Evolutionary conservation across 352 stramenopile species (phyloP), one percentile per base, ranked within the genome.

Genomic region (Globisporangium canariense): DNA sequence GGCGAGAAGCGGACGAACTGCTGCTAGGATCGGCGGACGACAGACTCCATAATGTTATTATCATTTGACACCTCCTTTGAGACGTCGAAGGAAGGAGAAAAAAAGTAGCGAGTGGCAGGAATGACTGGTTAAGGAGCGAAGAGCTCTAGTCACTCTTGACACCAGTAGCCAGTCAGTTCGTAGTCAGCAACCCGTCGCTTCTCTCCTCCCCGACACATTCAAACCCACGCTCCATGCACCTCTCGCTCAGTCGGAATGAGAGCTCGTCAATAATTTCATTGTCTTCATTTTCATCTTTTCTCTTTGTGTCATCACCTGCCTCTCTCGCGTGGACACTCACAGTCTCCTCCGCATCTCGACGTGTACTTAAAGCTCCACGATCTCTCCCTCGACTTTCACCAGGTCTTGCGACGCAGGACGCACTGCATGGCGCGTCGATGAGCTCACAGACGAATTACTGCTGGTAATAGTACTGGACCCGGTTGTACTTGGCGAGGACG

Each of bases 311-410:
- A 32, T 34, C 30, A 8, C 16, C n/a, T 47, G 18, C 41, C 41
- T 63, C 41, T 55, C 57, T 63, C 25, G 32, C n/a, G 13, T 60
- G 9, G 18, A 55, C 28, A 5, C 32, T 36, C n/a, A 25, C 9
- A 20, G 14, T 28, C 25, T 51, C 9, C 13, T 47, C 41, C 16
- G 47, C 20, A 20, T 57, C 51, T 41, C 51, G 13, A 6, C 9
- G 14, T 28, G 34, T 10, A 4, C 13, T 41, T 28, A 88, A 16
- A 88, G 73, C 63, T 88, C 78, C 52, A 88, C 76, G 41, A 88
- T 88, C 32, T 88, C 78, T 14, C 78, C 78, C 41, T 88, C 78
- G 30, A 88, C 78, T 57, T 82, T 65, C 40, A 85, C 60, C 25
- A 88, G 55, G 47, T 85, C 73, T 64, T 85, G 76, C 16, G 75